phyloP scores from a whole-genome alignment of 2,329 filamentous ascomycete species.

The Thelonectria rubi region DNA sequence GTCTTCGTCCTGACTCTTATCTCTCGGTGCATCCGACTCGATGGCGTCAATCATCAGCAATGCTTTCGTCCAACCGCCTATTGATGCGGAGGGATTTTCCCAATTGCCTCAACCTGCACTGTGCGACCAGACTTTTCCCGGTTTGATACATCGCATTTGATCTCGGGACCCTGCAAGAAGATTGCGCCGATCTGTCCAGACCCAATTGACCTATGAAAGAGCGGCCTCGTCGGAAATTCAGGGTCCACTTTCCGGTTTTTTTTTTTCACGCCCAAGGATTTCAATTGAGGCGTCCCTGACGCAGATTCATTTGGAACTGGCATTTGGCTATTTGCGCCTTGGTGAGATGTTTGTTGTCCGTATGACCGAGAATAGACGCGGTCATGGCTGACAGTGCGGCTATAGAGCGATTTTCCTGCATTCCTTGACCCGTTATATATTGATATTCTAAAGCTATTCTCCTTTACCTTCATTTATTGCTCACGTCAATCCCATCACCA shows the following conservation, averaged over 20 bases:
- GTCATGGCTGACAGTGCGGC: constrained; percentile 31
- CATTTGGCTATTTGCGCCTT: constrained; percentile 14
- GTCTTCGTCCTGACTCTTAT: constrained; percentile 31
- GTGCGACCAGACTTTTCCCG: background rate
- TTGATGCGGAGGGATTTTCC: background rate
- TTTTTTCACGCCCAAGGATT: constrained; percentile 28
- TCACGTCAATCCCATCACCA: too few relatives aligned
- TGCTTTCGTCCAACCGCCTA: constrained; percentile 10
- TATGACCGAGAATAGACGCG: constrained; percentile 29
- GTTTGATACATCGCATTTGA: constrained; percentile 17
- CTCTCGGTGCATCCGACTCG: constrained; percentile 31
- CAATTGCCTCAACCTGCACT: background rate
- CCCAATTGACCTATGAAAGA: constrained; percentile 39
- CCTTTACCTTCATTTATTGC: too few relatives aligned
- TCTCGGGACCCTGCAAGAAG: constrained; percentile 28
- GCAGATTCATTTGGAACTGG: constrained; percentile 23
- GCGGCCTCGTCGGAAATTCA: constrained; percentile 17
- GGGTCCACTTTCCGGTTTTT: constrained; percentile 30
- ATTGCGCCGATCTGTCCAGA: constrained; percentile 32
- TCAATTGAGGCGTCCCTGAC: constrained; percentile 27
- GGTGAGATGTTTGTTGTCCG: constrained; percentile 23
- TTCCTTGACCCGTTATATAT: constrained; percentile 12
- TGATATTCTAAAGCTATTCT: too few relatives aligned
- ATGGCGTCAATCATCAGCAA: constrained; percentile 14
- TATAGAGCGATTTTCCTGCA: constrained; percentile 33